These are phyloP conservation scores for Podaxis pistillaris DNA, from an alignment of 768 basidiomycete genomes.

Conservation along the genomic window DNA sequence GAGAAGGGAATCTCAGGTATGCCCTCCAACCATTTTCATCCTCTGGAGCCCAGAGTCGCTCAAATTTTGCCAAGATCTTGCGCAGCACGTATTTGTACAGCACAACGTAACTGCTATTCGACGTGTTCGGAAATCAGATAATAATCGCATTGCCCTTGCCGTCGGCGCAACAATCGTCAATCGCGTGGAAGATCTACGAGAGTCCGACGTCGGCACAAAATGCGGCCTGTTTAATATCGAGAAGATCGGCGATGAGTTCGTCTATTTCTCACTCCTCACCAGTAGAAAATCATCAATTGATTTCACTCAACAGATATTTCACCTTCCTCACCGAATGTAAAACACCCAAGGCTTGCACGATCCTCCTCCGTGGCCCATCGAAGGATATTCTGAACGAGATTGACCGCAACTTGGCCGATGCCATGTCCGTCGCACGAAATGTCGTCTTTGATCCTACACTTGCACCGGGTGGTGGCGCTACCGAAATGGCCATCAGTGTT, in stretches of 20 bases:
- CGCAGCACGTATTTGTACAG: constrained; percentile 87
- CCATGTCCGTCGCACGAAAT: constrained; percentile 96
- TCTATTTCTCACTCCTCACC: constrained; percentile 22
- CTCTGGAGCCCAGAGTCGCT: not conserved
- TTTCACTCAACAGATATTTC: constrained; percentile 67
- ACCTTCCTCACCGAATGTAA: constrained; percentile 93
- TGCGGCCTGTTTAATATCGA: constrained; percentile 98
- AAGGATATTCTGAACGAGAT: constrained; percentile 99
- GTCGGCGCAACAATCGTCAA: constrained; percentile 97
- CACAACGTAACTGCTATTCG: constrained; percentile 91
- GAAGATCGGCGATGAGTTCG: constrained; percentile 93
- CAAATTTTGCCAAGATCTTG: constrained; percentile 59
- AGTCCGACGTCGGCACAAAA: constrained; percentile 85
- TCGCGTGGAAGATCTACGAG: constrained; percentile 90
- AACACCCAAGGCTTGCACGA: constrained; percentile 94
- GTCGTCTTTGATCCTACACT: constrained; percentile 93
- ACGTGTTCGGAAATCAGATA: constrained; percentile 98
- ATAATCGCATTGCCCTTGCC: constrained; percentile 96
- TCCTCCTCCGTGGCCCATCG: constrained; percentile 94
- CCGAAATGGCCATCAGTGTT: constrained; percentile 96
- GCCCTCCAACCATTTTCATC: constrained; percentile 25
- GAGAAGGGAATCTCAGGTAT: constrained; percentile 97
- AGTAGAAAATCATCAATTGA: not conserved
- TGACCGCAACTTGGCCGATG: constrained; percentile 95
- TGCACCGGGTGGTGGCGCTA: constrained; percentile 95